Percentiles rank a stretch among this genome's conserved stretches.
Conservation (phyloP, 805 yeast genomes). For the Sugiyamaella marilandica region DNA sequence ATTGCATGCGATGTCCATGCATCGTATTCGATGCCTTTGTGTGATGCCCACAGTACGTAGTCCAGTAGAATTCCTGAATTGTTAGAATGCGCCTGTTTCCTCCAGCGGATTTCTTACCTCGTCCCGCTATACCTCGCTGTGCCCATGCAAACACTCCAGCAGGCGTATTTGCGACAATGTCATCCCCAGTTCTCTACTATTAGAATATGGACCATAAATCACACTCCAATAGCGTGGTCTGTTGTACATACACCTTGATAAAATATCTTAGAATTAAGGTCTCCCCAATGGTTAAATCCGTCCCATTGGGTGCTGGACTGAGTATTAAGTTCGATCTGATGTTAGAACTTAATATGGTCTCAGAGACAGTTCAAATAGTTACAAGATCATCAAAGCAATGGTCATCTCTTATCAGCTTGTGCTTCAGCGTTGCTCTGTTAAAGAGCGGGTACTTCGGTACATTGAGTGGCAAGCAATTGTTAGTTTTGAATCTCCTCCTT, state of each 20-base stretch:
- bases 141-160: slow-evolving; percentile 19
- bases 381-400: background rate
- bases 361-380: background rate
- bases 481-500: background rate
- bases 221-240: slow-evolving; percentile 16
- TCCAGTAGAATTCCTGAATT: slow-evolving; percentile 30
- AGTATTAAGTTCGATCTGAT: slow-evolving; percentile 29
- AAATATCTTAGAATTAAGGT: slow-evolving; percentile 17
- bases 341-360: background rate
- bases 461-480: background rate
- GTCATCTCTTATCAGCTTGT: background rate
- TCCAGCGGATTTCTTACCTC: slow-evolving; percentile 17
- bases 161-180: background rate
- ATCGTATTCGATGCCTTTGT: slow-evolving; percentile 25
- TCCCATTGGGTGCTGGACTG: slow-evolving; percentile 34
- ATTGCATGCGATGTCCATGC: slow-evolving; percentile 27
- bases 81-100: background rate
- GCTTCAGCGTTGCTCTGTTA: background rate
- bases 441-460: background rate
- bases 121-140: slow-evolving; percentile 29
- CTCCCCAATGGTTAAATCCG: slow-evolving; percentile 31
- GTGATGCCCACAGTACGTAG: slow-evolving; percentile 29
- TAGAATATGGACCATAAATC: slow-evolving; percentile 9
- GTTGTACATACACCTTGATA: slow-evolving; percentile 25
- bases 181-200: slow-evolving; percentile 13